phyloP scores from a whole-genome alignment of 208 protist species.

The Leishmania guyanensis region DNA sequence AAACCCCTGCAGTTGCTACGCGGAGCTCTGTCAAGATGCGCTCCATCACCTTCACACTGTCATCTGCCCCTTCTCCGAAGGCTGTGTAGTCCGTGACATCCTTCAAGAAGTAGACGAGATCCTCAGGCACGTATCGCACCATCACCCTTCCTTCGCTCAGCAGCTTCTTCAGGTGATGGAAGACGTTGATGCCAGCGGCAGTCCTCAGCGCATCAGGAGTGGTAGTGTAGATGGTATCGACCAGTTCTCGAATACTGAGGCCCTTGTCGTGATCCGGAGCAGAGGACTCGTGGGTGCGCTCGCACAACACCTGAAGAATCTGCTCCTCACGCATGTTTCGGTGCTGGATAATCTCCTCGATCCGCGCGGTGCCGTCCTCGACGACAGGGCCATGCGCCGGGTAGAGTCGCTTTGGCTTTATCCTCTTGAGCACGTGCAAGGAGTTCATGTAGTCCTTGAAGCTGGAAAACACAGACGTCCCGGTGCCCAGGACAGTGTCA shows the following conservation, averaged over 20 bases:
- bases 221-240: conserved; percentile 48
- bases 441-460: conserved; percentile 68
- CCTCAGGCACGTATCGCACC: conserved; percentile 26
- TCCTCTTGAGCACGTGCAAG: conserved; percentile 32
- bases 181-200: conserved; percentile 62
- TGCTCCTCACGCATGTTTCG: conserved; percentile 56
- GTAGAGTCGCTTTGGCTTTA: conserved; percentile 45
- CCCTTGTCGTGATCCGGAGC: not conserved
- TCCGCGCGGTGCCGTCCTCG: conserved; percentile 36
- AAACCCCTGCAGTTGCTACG: conserved; percentile 19
- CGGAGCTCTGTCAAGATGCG: conserved; percentile 41
- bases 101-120: conserved; percentile 30
- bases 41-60: conserved; percentile 24
- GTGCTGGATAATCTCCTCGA: conserved; percentile 64
- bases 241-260: conserved; percentile 42
- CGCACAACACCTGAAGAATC: conserved; percentile 44
- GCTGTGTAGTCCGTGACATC: conserved; percentile 49
- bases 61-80: conserved; percentile 43
- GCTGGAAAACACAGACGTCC: conserved; percentile 65
- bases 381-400: conserved; percentile 67
- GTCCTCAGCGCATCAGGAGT: conserved; percentile 39
- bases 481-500: conserved; percentile 64
- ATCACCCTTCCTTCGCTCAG: conserved; percentile 38
- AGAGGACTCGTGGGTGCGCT: not conserved
- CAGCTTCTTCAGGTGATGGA: conserved; percentile 70